Evolutionary conservation across 371 early-diverging fungal species (phyloP).

Genomic region (Fennellomyces sp.): DNA sequence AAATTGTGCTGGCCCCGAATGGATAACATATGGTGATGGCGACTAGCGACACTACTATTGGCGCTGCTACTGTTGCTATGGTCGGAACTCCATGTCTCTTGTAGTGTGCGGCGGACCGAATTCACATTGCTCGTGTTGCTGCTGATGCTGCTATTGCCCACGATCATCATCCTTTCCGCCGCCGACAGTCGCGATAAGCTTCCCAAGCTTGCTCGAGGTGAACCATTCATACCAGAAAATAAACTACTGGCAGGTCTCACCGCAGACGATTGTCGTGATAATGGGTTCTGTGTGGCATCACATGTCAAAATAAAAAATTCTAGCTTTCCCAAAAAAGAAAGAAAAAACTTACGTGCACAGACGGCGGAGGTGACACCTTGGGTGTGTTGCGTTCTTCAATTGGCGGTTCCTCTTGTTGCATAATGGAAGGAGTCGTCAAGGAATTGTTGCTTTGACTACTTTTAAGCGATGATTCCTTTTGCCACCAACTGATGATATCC

Average conservation of each 20-base stretch:
- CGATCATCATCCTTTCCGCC: slow-evolving; percentile 1
- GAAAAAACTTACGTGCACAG: neutral
- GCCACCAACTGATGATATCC: slow-evolving; percentile 20
- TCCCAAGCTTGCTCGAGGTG: slow-evolving; percentile 7
- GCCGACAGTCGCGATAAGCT: slow-evolving; percentile 6
- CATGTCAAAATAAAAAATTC: no score
- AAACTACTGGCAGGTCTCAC: neutral
- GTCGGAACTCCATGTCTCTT: slow-evolving; percentile 36
- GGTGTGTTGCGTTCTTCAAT: neutral
- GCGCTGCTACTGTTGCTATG: slow-evolving; percentile 7
- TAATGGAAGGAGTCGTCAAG: neutral
- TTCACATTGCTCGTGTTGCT: slow-evolving; percentile 28
- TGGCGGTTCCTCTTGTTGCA: neutral
- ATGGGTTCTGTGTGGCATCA: neutral
- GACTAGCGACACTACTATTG: neutral
- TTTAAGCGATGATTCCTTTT: slow-evolving; percentile 8
- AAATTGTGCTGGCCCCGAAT: neutral
- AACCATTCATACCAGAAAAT: neutral
- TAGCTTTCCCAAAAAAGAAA: no score
- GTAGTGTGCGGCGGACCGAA: slow-evolving; percentile 37
- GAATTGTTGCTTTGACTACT: slow-evolving; percentile 1
- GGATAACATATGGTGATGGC: neutral
- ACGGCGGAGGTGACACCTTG: neutral
- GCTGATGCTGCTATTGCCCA: slow-evolving; percentile 2
- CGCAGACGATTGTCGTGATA: neutral